Evolutionary conservation across 2,329 filamentous ascomycete species (phyloP).

Genomic region (Neobulgaria alba): DNA sequence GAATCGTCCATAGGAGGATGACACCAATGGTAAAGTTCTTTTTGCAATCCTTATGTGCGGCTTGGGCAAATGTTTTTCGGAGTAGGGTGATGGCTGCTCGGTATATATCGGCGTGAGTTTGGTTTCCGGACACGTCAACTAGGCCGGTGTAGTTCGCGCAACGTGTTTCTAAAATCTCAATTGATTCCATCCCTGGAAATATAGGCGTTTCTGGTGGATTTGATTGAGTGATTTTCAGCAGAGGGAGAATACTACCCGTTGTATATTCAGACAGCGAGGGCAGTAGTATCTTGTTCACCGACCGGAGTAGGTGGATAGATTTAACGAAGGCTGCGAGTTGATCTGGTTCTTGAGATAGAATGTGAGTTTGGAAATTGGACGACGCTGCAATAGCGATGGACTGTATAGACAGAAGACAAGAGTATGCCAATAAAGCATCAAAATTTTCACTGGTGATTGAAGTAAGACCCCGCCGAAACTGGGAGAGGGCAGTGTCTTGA

Average conservation of each 20-base stretch:
- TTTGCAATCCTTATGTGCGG: not conserved
- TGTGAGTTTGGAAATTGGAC: not conserved
- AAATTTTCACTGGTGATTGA: constrained; percentile 2
- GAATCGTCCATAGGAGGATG: constrained; percentile 3
- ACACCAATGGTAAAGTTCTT: constrained; percentile 5
- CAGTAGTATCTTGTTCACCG: constrained; percentile 1
- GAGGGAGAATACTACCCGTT: not conserved
- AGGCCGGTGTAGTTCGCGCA: not conserved
- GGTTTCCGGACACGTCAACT: not conserved
- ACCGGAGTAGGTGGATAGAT: constrained; percentile 1
- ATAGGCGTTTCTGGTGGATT: constrained; percentile 1
- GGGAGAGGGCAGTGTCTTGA: constrained; percentile 3
- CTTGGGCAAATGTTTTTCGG: constrained; percentile 3
- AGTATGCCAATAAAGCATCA: constrained; percentile 5
- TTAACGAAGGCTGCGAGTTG: constrained; percentile 1
- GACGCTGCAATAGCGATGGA: constrained; percentile 2
- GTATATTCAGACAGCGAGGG: constrained; percentile 1
- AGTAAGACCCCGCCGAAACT: not conserved
- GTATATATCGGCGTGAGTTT: not conserved
- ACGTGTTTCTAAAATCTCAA: not conserved
- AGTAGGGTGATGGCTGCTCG: not conserved
- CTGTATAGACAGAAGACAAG: constrained; percentile 3
- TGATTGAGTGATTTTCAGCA: constrained; percentile 3
- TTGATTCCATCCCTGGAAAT: not conserved
- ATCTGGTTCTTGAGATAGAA: constrained; percentile 2